Conservation (phyloP, 176 grass and related monocot species). For the Zoysia japonica region DNA sequence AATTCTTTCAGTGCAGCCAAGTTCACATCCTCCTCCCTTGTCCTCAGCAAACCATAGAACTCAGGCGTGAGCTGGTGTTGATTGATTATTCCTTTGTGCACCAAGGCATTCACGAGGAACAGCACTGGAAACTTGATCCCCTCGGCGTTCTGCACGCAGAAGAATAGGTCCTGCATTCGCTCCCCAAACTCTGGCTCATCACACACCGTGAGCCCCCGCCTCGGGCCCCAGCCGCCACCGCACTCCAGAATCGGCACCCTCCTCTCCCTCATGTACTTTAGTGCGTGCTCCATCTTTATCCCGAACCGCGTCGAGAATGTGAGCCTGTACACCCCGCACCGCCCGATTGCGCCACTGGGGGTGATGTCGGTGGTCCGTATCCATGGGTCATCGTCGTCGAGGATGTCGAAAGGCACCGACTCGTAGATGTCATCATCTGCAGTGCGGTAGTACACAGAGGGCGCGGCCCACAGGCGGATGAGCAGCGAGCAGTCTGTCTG, state of each 20-base stretch:
- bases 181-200: conserved; percentile 59
- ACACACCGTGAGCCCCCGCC: conserved; percentile 28
- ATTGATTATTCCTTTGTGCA: conserved; percentile 81
- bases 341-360: conserved; percentile 53
- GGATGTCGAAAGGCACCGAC: conserved; percentile 60
- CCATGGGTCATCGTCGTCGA: conserved; percentile 88
- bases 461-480: conserved; percentile 43
- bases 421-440: conserved; percentile 76
- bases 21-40: conserved; percentile 45
- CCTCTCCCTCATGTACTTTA: conserved; percentile 51
- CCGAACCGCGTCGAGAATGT: conserved; percentile 55
- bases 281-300: conserved; percentile 53
- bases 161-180: conserved; percentile 52
- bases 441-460: conserved; percentile 63
- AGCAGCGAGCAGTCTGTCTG: conserved; percentile 47
- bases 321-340: conserved; percentile 62
- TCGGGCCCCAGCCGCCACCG: conserved; percentile 12
- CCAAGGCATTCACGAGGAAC: conserved; percentile 71
- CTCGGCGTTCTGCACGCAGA: conserved; percentile 53
- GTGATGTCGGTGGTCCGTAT: conserved; percentile 80
- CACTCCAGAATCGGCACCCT: conserved; percentile 38
- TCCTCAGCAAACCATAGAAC: conserved; percentile 61
- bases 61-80: conserved; percentile 76
- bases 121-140: conserved; percentile 64
- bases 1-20: conserved; percentile 53